phyloP scores from a whole-genome alignment of 345 rosid genomes.

The Camelina sativa region DNA sequence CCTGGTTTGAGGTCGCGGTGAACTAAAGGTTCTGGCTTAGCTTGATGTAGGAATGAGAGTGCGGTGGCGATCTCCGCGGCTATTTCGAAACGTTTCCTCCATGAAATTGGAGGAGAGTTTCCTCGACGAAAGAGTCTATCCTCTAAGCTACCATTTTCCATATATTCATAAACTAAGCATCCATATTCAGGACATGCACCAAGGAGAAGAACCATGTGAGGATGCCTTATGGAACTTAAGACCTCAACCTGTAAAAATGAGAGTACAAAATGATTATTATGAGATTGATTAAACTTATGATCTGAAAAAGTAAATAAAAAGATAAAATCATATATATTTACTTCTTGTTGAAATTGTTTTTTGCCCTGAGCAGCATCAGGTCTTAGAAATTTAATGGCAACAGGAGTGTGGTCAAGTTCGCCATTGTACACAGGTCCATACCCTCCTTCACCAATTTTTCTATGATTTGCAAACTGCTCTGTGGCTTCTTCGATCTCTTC shows the following conservation, averaged over 20 bases:
- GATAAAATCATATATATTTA: conserved; percentile 24
- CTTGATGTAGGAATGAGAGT: conserved; percentile 82
- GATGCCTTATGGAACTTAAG: conserved; percentile 78
- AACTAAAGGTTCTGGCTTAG: conserved; percentile 89
- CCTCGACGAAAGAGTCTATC: conserved; percentile 66
- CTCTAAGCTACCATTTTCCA: conserved; percentile 83
- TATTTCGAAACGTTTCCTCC: conserved; percentile 69
- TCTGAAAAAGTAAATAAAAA: background rate
- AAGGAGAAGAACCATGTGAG: conserved; percentile 84
- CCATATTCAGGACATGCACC: conserved; percentile 93
- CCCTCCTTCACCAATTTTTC: conserved; percentile 89
- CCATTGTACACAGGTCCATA: conserved; percentile 89
- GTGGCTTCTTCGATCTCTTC: conserved; percentile 84
- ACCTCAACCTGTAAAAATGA: conserved; percentile 67
- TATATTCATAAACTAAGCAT: conserved; percentile 77
- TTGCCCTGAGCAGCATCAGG: conserved; percentile 90
- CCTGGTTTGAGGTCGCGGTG: conserved; percentile 93
- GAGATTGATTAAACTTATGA: background rate
- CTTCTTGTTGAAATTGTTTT: conserved; percentile 86
- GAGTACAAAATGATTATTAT: background rate
- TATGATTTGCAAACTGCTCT: conserved; percentile 48
- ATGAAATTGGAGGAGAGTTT: conserved; percentile 64
- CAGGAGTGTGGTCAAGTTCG: conserved; percentile 78
- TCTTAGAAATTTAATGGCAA: conserved; percentile 82
- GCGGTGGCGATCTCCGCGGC: conserved; percentile 85